Evolutionary conservation across 345 rosid species (phyloP).

Genomic region (Gossypium turneri): DNA sequence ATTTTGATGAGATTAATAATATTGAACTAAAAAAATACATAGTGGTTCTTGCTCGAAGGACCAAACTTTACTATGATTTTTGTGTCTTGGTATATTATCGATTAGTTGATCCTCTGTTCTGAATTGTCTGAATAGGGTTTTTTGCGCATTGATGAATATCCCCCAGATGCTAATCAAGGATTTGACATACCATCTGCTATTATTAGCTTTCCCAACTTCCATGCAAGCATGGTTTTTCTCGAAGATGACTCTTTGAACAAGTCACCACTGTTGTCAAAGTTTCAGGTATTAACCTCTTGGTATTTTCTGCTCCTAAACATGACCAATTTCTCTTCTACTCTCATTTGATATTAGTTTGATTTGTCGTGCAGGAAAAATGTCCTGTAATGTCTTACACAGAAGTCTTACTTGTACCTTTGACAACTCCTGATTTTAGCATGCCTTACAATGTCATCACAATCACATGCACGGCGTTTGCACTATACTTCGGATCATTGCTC

Average conservation of each 20-base stretch:
- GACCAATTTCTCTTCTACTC: background rate
- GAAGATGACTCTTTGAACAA: slow-evolving; percentile 27
- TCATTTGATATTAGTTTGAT: slow-evolving; percentile 15
- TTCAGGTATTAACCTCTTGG: slow-evolving; percentile 45
- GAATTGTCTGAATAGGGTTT: slow-evolving; percentile 55
- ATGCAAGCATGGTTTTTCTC: slow-evolving; percentile 44
- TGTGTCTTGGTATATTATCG: slow-evolving; percentile 3
- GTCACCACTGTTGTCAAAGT: slow-evolving; percentile 52
- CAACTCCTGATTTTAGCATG: slow-evolving; percentile 99
- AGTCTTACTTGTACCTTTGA: slow-evolving; percentile 84
- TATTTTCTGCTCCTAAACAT: background rate
- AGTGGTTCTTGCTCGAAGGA: background rate
- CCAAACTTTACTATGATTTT: slow-evolving; percentile 8
- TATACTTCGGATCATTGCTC: slow-evolving; percentile 85
- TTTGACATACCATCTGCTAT: slow-evolving; percentile 94
- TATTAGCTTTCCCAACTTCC: slow-evolving; percentile 62
- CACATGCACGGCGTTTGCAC: slow-evolving; percentile 83
- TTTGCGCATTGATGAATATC: slow-evolving; percentile 90
- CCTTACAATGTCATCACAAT: slow-evolving; percentile 96
- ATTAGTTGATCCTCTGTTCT: slow-evolving; percentile 25
- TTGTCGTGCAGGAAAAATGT: slow-evolving; percentile 54
- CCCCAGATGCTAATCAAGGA: slow-evolving; percentile 99
- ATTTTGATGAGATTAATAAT: background rate
- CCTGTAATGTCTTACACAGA: slow-evolving; percentile 75
- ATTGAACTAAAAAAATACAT: background rate